phyloP scores from a whole-genome alignment of 306 rosid genomes.

The Mimosa bimucronata region DNA sequence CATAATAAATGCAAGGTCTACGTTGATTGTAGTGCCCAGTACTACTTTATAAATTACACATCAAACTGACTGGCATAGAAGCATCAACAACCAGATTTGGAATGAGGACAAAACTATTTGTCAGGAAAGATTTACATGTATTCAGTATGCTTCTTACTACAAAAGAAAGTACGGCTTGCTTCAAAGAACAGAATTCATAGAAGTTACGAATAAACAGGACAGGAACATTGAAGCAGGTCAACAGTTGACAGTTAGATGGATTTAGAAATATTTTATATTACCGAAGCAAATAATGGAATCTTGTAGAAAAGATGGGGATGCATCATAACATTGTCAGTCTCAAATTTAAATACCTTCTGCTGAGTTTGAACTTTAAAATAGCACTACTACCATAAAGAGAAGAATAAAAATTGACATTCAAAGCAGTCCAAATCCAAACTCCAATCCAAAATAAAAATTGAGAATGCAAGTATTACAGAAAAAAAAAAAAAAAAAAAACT shows the following conservation, averaged over 20 bases:
- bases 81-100: background rate
- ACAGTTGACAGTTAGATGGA: background rate
- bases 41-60: background rate
- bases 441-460: conserved; percentile 9
- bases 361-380: background rate
- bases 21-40: background rate
- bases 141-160: background rate
- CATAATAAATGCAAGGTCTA: background rate
- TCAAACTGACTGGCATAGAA: background rate
- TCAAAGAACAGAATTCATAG: background rate
- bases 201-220: background rate
- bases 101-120: background rate
- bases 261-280: background rate
- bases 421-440: background rate
- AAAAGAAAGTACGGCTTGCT: background rate
- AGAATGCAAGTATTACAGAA: background rate
- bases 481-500: no score
- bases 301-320: background rate
- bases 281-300: background rate
- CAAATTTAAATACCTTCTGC: background rate
- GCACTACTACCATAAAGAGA: no score
- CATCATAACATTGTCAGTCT: background rate
- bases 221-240: background rate
- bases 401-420: background rate
- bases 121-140: background rate